Evolutionary conservation across 768 basidiomycete genomes (phyloP).

Genomic region (Dendrothele bispora): DNA sequence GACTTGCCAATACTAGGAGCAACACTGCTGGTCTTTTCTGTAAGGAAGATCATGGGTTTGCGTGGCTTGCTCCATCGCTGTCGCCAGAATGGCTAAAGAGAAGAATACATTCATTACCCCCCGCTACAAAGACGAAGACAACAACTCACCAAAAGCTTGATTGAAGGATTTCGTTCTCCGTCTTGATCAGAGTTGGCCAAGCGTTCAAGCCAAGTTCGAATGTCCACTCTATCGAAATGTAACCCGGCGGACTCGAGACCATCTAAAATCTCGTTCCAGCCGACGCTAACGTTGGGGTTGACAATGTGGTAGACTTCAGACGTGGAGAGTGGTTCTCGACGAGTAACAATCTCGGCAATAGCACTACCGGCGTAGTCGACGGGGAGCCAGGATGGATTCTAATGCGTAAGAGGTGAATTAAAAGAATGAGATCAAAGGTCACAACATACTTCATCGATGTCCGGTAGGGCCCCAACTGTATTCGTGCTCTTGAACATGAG

Average conservation of each 20-base stretch:
- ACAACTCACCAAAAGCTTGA: constrained; percentile 37
- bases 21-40: constrained; percentile 27
- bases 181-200: constrained; percentile 36
- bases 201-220: constrained; percentile 35
- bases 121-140: background rate
- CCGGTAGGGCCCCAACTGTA: constrained; percentile 35
- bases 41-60: constrained; percentile 34
- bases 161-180: constrained; percentile 38
- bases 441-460: constrained; percentile 26
- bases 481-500: constrained; percentile 46
- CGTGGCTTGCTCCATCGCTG: constrained; percentile 22
- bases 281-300: constrained; percentile 28
- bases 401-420: background rate
- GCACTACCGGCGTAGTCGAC: constrained; percentile 50
- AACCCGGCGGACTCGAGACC: constrained; percentile 37
- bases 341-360: constrained; percentile 43
- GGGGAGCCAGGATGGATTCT: constrained; percentile 51
- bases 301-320: constrained; percentile 37
- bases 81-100: constrained; percentile 33
- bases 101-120: background rate
- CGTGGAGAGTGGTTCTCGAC: constrained; percentile 5
- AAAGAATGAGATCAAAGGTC: background rate
- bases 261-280: constrained; percentile 41
- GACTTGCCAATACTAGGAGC: constrained; percentile 30
- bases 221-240: constrained; percentile 36